These are phyloP conservation scores for Beta macrorhiza DNA, from an alignment of 179 eudicot genomes.

Conservation along the genomic window DNA sequence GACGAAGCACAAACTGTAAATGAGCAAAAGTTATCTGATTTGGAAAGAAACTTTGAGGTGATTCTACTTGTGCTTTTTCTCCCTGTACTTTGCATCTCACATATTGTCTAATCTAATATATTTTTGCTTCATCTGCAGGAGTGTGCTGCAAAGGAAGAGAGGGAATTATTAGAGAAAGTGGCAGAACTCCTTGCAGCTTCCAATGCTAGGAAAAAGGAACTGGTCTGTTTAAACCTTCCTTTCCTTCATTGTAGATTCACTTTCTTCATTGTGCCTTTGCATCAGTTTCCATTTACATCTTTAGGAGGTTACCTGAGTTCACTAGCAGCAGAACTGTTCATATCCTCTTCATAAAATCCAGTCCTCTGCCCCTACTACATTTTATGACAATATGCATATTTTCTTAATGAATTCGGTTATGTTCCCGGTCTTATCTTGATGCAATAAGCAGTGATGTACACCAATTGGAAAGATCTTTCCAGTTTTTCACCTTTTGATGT, in stretches of 20 bases:
- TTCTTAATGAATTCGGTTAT: background rate
- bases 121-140: constrained; percentile 41
- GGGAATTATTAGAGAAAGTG: constrained; percentile 72
- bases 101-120: constrained; percentile 11
- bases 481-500: background rate
- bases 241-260: background rate
- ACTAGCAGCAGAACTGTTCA: background rate
- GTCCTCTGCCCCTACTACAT: background rate
- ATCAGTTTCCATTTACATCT: background rate
- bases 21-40: constrained; percentile 64
- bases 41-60: constrained; percentile 81
- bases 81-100: constrained; percentile 4
- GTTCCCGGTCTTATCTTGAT: background rate
- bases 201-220: constrained; percentile 77
- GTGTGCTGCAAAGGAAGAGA: constrained; percentile 84
- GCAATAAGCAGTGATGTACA: background rate
- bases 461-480: background rate
- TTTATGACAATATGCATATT: background rate
- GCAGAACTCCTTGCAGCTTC: constrained; percentile 86
- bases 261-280: background rate
- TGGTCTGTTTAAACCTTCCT: constrained; percentile 43
- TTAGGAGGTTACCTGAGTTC: background rate
- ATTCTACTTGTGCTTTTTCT: constrained; percentile 16
- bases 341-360: background rate
- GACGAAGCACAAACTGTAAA: constrained; percentile 65